Conservation (phyloP, 2,329 filamentous ascomycete genomes). For the Coleophoma eucalyptorum region DNA sequence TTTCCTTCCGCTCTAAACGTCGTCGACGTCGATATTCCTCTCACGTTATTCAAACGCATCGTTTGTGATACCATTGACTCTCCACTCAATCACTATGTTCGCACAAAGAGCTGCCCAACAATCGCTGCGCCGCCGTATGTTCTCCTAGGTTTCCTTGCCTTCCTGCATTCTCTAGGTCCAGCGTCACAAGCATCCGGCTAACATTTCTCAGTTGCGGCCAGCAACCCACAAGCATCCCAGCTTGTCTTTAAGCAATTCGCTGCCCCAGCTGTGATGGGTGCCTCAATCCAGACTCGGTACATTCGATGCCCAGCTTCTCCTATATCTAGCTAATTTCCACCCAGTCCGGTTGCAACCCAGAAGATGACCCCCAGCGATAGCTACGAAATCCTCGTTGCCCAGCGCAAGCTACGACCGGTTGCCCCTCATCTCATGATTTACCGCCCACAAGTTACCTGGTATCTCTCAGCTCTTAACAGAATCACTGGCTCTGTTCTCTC, state of each 20-base stretch:
- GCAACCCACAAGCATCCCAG: slow-evolving; percentile 38
- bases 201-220: slow-evolving; percentile 32
- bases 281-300: slow-evolving; percentile 44
- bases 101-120: slow-evolving; percentile 38
- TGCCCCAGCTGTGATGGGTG: slow-evolving; percentile 34
- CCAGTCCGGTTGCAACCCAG: slow-evolving; percentile 43
- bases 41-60: not conserved
- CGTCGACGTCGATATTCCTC: not conserved
- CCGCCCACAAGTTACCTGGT: slow-evolving; percentile 67
- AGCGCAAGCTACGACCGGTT: slow-evolving; percentile 64
- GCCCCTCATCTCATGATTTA: slow-evolving; percentile 70
- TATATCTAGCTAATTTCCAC: slow-evolving; percentile 6
- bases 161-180: no score
- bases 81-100: slow-evolving; percentile 32
- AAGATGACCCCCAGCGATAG: slow-evolving; percentile 38
- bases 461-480: slow-evolving; percentile 55
- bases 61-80: no score
- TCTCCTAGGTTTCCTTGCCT: not conserved
- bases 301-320: slow-evolving; percentile 2
- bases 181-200: no score
- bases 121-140: slow-evolving; percentile 36
- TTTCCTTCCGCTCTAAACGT: not conserved
- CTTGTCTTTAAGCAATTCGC: slow-evolving; percentile 32
- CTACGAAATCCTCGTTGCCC: slow-evolving; percentile 58
- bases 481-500: slow-evolving; percentile 59